Base-by-base conservation (phyloP, 768 basidiomycete genomes). In the Leucocoprinus birnbaumii region DNA sequence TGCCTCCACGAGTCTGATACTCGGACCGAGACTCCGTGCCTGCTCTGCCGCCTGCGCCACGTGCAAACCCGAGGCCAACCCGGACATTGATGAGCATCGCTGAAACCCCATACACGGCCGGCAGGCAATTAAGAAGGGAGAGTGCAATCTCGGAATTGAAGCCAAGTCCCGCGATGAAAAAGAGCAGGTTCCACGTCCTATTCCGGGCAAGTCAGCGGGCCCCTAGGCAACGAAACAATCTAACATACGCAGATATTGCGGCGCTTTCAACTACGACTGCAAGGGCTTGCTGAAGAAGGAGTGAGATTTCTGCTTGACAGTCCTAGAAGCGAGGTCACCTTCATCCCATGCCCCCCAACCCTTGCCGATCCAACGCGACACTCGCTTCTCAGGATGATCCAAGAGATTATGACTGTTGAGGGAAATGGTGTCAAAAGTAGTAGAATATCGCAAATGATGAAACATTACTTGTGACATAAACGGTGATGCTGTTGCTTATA, bases 201-300 rank as follows among this genome's bases (percentile, higher is more conserved):
- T n/a, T 13, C 4, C 31, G 37, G 24, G 13, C n/a, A n/a, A n/a
- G n/a, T n/a, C n/a, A n/a, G n/a, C n/a, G n/a, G n/a, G 19, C 7
- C n/a, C 6, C 3, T 11, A 9, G 14, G 21, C 35, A 13, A 19
- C n/a, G 19, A n/a, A 37, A 4, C 22, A 14, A 41, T 24, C 9
- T 11, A n/a, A 27, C 19, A 22, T 53, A 59, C 58, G 58, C 53
- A 19, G 52, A 56, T 35, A 59, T 47, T 3, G 58, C 55, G 2
- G 58, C 58, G 24, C 58, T 59, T 44, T 59, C 58, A 8, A 59
- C 50, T 24, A 59, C 53, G 16, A 59, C 49, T 22, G 19, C 18
- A 40, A 50, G 37, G 8, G 49, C 37, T 50, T 16, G 27, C 49
- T 50, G 9, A 1, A 25, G 11, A 14, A 7, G 26, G 14, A 21